A percentile compares a stretch with the other conserved stretches of the same genome.
Conservation (phyloP, 768 basidiomycete species). For the Psilocybe cubensis region DNA sequence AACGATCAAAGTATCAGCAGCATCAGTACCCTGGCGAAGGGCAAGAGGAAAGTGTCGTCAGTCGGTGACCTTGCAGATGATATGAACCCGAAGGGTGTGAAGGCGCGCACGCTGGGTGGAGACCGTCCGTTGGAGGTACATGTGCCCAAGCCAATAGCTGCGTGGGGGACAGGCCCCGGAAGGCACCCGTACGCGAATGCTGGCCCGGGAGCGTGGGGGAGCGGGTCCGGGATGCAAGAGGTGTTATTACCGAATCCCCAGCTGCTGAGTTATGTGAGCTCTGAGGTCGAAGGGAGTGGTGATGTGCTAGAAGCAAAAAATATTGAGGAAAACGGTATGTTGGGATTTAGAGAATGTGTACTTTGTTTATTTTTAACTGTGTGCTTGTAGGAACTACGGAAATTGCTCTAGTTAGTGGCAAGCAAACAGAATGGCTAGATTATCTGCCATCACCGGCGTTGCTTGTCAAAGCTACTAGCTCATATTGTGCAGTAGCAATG, state of each 20-base stretch:
- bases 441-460: constrained; percentile 80
- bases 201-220: constrained; percentile 5
- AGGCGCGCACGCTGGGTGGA: constrained; percentile 69
- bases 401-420: constrained; percentile 63
- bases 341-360: background rate
- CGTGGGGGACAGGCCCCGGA: constrained; percentile 23
- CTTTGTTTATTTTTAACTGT: background rate
- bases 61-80: constrained; percentile 44
- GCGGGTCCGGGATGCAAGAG: constrained; percentile 22
- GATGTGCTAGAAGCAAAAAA: constrained; percentile 81
- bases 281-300: constrained; percentile 65
- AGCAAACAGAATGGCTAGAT: constrained; percentile 87
- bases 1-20: constrained; percentile 29
- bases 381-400: constrained; percentile 60
- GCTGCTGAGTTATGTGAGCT: constrained; percentile 61
- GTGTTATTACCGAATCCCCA: constrained; percentile 58
- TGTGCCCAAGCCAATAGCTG: constrained; percentile 59
- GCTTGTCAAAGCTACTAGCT: constrained; percentile 60
- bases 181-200: constrained; percentile 6
- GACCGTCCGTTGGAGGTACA: constrained; percentile 53
- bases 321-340: constrained; percentile 64
- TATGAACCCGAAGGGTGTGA: constrained; percentile 29
- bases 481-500: constrained; percentile 77
- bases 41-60: constrained; percentile 55
- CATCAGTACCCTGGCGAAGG: constrained; percentile 28